Conservation (phyloP, 345 rosid genomes). For the Eucalyptus curtisii region DNA sequence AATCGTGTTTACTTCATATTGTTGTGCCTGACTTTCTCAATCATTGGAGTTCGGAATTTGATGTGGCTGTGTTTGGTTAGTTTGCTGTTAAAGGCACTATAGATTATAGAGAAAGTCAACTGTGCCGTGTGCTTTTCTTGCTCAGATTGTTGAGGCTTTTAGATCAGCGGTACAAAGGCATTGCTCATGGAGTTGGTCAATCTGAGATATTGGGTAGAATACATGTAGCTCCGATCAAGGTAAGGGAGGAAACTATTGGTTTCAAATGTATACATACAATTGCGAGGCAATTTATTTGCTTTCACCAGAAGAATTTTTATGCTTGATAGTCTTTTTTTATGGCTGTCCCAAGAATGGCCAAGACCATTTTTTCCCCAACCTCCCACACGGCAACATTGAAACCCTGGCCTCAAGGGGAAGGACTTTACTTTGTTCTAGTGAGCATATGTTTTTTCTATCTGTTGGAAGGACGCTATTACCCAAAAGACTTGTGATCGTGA, state of each 20-base stretch:
- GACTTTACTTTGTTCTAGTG: neutral
- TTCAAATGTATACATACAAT: neutral
- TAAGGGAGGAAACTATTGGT: neutral
- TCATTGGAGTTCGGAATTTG: neutral
- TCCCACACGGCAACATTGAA: neutral
- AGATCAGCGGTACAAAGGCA: slow-evolving; percentile 85
- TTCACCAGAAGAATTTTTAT: neutral
- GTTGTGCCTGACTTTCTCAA: neutral
- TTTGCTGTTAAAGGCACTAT: neutral
- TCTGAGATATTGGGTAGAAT: slow-evolving; percentile 95
- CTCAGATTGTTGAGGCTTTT: slow-evolving; percentile 81
- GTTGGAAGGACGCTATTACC: neutral
- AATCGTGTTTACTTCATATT: neutral
- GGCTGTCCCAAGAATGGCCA: neutral
- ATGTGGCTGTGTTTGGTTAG: neutral
- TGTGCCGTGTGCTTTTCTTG: neutral
- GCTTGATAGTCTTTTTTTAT: neutral
- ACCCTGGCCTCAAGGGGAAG: neutral
- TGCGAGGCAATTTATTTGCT: neutral
- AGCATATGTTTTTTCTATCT: neutral
- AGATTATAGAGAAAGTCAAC: neutral
- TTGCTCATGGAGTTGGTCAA: slow-evolving; percentile 99
- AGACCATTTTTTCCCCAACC: neutral
- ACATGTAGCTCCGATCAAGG: slow-evolving; percentile 98
- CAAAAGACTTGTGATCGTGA: neutral